Evolutionary conservation across 1,284 basidiomycete species (phyloP).

Genomic region (Ustilago tritici): DNA sequence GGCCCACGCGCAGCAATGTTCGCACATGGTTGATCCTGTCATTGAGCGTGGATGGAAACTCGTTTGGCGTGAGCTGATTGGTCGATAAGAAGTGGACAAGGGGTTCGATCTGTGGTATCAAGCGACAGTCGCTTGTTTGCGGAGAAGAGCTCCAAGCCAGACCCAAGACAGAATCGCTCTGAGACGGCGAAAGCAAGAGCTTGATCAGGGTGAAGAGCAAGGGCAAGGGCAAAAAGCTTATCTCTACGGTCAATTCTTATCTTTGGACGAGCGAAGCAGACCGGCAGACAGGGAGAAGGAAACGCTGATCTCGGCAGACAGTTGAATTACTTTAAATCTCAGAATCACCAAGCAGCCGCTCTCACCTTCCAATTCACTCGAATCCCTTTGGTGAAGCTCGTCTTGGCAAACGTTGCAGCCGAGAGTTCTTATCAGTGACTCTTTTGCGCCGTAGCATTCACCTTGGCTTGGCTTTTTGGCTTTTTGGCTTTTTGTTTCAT

Average conservation of each 20-base stretch:
- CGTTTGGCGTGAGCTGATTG: not conserved
- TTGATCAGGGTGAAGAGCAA: not conserved
- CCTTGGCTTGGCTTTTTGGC: slow-evolving; percentile 3
- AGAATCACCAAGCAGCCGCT: not conserved
- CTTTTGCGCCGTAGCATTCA: not conserved
- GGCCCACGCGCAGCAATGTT: not conserved
- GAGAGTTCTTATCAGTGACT: slow-evolving; percentile 5
- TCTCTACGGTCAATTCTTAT: slow-evolving; percentile 2
- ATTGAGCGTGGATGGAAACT: not conserved
- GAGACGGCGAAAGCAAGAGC: not conserved
- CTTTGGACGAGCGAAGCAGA: not conserved
- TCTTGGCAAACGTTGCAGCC: slow-evolving; percentile 5
- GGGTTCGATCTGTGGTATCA: not conserved
- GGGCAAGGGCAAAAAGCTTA: not conserved
- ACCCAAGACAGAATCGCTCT: not conserved
- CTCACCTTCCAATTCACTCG: not conserved
- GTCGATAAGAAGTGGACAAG: not conserved
- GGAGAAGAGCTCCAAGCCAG: not conserved
- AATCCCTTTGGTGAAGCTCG: not conserved
- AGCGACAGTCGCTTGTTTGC: not conserved
- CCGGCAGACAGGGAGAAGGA: not conserved
- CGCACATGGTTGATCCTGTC: not conserved
- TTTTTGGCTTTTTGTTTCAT: not conserved
- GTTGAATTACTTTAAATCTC: not conserved
- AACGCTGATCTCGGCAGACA: not conserved